These are phyloP conservation scores for Setaria viridis DNA, from an alignment of 202 grass and related monocot genomes.

Conservation along the genomic window DNA sequence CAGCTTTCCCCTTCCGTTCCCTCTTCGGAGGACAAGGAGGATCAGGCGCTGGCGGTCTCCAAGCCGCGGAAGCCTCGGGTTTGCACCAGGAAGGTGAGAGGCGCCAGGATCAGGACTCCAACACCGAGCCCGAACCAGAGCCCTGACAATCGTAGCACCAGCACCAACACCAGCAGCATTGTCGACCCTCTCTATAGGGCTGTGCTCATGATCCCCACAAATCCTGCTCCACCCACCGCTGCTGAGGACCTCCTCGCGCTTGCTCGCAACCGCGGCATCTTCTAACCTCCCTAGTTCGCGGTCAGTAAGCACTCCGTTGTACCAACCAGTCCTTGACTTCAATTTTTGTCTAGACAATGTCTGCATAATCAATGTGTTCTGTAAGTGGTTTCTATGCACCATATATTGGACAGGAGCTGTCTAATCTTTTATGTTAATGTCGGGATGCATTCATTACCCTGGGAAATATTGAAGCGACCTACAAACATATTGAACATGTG, in stretches of 20 bases:
- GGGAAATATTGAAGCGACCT: background rate
- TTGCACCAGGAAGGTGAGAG: constrained; percentile 45
- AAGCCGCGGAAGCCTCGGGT: constrained; percentile 5
- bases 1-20: background rate
- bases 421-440: background rate
- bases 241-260: background rate
- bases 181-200: constrained; percentile 18
- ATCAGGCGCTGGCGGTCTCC: background rate
- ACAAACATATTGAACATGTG: background rate
- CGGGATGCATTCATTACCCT: background rate
- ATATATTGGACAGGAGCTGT: background rate
- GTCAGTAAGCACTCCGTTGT: background rate
- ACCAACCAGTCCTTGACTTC: background rate
- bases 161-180: background rate
- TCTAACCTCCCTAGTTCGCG: background rate
- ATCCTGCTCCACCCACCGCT: background rate
- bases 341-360: background rate
- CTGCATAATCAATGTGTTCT: background rate
- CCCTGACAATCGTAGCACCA: background rate
- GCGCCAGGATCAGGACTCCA: constrained; percentile 43
- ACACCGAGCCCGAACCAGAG: background rate
- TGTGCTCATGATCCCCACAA: constrained; percentile 29
- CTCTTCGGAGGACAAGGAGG: background rate
- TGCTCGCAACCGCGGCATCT: constrained; percentile 21
- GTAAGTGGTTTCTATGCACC: background rate